These are phyloP conservation scores for Collariella sp. DNA, from an alignment of 495 filamentous ascomycete species.

Conservation along the genomic window DNA sequence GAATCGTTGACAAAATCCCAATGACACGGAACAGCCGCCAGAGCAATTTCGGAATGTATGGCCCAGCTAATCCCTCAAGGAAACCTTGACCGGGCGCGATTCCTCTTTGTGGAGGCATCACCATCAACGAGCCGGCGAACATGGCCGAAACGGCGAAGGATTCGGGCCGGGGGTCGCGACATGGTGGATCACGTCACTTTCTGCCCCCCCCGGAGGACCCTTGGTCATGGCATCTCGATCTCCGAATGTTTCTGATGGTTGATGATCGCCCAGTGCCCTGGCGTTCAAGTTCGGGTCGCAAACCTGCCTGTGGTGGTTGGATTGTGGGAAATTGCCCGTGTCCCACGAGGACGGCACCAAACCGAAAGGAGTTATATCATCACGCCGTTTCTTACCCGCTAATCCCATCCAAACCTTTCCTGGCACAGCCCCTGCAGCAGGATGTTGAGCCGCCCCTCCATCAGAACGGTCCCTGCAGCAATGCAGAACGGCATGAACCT, in stretches of 20 bases:
- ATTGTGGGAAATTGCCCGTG: conserved; percentile 7
- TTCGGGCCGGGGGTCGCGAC: neutral
- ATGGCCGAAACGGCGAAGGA: neutral
- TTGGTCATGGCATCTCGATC: neutral
- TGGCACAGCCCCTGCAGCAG: neutral
- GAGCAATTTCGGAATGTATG: neutral
- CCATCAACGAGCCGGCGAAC: neutral
- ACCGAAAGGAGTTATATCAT: neutral
- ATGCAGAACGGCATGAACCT: too few relatives aligned
- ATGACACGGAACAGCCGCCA: neutral
- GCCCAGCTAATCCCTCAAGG: neutral
- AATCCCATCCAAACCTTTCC: neutral
- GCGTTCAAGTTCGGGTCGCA: neutral
- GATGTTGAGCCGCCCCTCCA: too few relatives aligned
- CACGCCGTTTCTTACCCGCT: conserved; percentile 4
- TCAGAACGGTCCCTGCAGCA: neutral
- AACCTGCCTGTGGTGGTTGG: conserved; percentile 8
- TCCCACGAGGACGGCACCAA: neutral
- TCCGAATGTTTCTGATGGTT: neutral
- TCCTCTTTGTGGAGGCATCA: neutral
- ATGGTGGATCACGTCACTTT: neutral
- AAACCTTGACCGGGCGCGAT: neutral
- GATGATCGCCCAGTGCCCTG: neutral
- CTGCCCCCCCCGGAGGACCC: neutral
- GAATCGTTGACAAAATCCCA: neutral